phyloP scores from a whole-genome alignment of 495 filamentous ascomycete genomes.

The Aspergillus ostianus region DNA sequence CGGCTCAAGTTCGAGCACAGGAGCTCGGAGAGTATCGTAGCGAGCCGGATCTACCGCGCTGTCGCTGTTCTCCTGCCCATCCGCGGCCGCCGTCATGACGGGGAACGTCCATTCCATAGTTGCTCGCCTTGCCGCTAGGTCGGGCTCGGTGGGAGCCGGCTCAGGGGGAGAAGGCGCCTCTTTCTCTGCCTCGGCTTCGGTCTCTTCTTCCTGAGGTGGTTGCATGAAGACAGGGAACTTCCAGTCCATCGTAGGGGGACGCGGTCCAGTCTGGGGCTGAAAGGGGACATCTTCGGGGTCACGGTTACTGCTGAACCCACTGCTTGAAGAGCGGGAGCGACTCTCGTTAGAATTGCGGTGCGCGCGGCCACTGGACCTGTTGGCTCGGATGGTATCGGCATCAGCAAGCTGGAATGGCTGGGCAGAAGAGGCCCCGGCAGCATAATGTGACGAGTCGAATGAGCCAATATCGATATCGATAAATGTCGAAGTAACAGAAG shows the following conservation, averaged over 20 bases:
- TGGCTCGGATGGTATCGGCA: conserved; percentile 51
- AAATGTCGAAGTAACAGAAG: conserved; percentile 48
- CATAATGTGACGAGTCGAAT: conserved; percentile 49
- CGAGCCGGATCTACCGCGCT: conserved; percentile 22
- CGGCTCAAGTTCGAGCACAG: conserved; percentile 21
- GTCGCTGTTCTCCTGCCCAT: conserved; percentile 12
- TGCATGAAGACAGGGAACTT: conserved; percentile 42
- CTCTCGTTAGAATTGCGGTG: conserved; percentile 39
- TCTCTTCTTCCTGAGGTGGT: conserved; percentile 11
- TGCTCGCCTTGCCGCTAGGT: conserved; percentile 16
- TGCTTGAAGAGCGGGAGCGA: conserved; percentile 32
- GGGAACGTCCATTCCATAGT: conserved; percentile 49
- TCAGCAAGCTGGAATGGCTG: conserved; percentile 50
- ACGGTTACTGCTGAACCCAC: conserved; percentile 23
- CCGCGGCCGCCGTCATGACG: conserved; percentile 30
- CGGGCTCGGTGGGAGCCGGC: background rate
- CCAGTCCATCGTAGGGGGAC: conserved; percentile 51
- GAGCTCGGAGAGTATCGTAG: conserved; percentile 39
- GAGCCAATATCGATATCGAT: conserved; percentile 50
- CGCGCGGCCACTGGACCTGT: conserved; percentile 40
- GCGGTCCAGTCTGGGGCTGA: conserved; percentile 36
- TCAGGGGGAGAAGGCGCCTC: background rate
- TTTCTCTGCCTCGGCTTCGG: conserved; percentile 10
- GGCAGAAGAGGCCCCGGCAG: conserved; percentile 40
- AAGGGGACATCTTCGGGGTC: conserved; percentile 30